Evolutionary conservation across 2,329 filamentous ascomycete genomes (phyloP).

Genomic region (Aureobasidium leucospermi): DNA sequence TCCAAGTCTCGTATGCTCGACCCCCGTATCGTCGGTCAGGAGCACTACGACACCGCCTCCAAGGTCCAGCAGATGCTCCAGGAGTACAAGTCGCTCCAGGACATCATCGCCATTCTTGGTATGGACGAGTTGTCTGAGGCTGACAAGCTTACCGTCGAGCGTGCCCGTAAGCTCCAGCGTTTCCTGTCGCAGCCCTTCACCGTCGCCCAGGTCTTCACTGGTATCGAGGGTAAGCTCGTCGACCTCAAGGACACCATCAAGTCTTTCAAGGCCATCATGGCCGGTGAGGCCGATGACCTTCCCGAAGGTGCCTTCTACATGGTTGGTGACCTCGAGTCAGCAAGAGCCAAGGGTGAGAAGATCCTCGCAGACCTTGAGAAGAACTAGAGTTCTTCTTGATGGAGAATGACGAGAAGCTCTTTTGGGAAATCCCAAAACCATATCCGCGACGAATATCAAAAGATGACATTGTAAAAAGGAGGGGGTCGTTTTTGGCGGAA

Average conservation of each 20-base stretch:
- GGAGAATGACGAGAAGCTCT: slow-evolving; percentile 11
- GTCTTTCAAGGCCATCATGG: slow-evolving; percentile 95
- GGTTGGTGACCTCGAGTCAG: slow-evolving; percentile 83
- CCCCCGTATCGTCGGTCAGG: slow-evolving; percentile 94
- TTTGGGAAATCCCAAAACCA: slow-evolving; percentile 2
- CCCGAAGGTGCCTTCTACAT: slow-evolving; percentile 71
- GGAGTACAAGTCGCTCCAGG: slow-evolving; percentile 99
- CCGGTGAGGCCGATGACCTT: slow-evolving; percentile 89
- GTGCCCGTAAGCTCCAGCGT: slow-evolving; percentile 99
- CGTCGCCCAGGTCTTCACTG: slow-evolving; percentile 76
- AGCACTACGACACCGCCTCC: slow-evolving; percentile 93
- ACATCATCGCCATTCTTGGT: slow-evolving; percentile 98
- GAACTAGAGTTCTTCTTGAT: slow-evolving; percentile 13
- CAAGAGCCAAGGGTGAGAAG: slow-evolving; percentile 97
- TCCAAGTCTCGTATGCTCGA: slow-evolving; percentile 99
- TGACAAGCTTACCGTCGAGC: slow-evolving; percentile 99
- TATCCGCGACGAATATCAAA: slow-evolving; percentile 11
- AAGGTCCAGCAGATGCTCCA: slow-evolving; percentile 98
- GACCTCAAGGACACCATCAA: slow-evolving; percentile 97
- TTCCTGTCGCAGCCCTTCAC: slow-evolving; percentile 99
- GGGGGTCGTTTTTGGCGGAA: slow-evolving; percentile 12
- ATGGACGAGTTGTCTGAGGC: slow-evolving; percentile 99
- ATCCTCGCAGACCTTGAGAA: slow-evolving; percentile 88
- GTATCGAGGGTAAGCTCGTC: slow-evolving; percentile 94
- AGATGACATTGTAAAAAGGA: slow-evolving; percentile 14